Percentiles rank a stretch among this genome's conserved stretches.
Conservation (phyloP, 2,329 filamentous ascomycete genomes). For the Aspergillus clavatus region DNA sequence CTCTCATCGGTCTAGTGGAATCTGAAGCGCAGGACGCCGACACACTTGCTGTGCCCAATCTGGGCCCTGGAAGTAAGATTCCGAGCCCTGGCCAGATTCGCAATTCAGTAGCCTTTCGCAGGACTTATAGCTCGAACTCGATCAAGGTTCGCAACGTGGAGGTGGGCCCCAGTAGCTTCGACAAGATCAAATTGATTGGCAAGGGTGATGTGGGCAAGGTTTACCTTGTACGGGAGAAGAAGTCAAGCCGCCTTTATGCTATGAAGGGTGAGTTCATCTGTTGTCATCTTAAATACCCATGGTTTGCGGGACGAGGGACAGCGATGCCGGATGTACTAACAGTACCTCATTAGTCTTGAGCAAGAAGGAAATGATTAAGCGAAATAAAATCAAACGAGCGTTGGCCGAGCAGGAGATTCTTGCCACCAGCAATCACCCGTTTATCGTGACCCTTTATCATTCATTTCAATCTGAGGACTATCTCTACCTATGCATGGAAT, state of each 20-base stretch:
- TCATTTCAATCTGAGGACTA: constrained; percentile 99
- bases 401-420: constrained; percentile 97
- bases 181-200: constrained; percentile 99
- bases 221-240: constrained; percentile 95
- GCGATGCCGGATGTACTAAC: constrained; percentile 34
- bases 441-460: constrained; percentile 97
- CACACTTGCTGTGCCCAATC: constrained; percentile 27
- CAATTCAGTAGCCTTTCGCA: constrained; percentile 69
- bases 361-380: constrained; percentile 99
- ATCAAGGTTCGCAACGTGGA: constrained; percentile 98
- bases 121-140: constrained; percentile 98
- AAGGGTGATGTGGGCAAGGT: constrained; percentile 99
- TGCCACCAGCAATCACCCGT: constrained; percentile 96
- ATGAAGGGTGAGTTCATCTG: constrained; percentile 76
- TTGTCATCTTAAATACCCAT: no score
- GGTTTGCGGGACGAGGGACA: no score
- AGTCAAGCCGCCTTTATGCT: constrained; percentile 88
- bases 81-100: constrained; percentile 62
- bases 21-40: constrained; percentile 24
- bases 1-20: constrained; percentile 53
- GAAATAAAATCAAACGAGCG: constrained; percentile 99
- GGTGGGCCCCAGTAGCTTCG: constrained; percentile 90
- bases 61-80: constrained; percentile 56
- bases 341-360: constrained; percentile 65
- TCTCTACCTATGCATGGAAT: constrained; percentile 99